Conservation (phyloP, 441 rosid species). For the Corymbia calophylla region DNA sequence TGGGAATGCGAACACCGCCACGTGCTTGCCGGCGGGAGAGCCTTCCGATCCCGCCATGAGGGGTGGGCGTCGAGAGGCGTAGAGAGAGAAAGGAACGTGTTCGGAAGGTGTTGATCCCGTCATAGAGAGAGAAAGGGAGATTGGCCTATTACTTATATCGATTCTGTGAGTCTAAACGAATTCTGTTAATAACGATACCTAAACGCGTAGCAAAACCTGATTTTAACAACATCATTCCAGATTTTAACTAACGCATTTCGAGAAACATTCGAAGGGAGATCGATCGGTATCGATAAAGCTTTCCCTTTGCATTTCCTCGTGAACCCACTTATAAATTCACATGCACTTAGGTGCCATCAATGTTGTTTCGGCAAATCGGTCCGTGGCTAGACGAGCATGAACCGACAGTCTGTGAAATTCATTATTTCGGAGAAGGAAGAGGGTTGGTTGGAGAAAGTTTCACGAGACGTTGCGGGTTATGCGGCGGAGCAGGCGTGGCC, state of each 20-base stretch:
- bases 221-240: no score
- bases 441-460: neutral
- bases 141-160: neutral
- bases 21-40: conserved; percentile 8
- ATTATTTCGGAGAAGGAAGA: neutral
- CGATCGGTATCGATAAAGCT: neutral
- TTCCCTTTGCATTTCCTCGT: neutral
- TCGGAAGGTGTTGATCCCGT: neutral
- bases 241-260: no score
- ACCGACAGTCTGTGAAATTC: neutral
- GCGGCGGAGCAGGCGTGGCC: neutral
- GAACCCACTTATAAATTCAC: neutral
- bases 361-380: neutral
- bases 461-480: neutral
- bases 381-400: neutral
- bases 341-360: neutral
- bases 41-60: neutral
- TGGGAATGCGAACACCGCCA: conserved; percentile 39
- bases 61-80: neutral
- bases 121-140: neutral
- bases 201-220: neutral
- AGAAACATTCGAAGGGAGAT: neutral
- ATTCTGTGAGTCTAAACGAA: neutral
- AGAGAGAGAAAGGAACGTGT: neutral
- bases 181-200: neutral